These are phyloP conservation scores for Podaxis sp. DNA, from an alignment of 768 basidiomycete species.

Conservation along the genomic window DNA sequence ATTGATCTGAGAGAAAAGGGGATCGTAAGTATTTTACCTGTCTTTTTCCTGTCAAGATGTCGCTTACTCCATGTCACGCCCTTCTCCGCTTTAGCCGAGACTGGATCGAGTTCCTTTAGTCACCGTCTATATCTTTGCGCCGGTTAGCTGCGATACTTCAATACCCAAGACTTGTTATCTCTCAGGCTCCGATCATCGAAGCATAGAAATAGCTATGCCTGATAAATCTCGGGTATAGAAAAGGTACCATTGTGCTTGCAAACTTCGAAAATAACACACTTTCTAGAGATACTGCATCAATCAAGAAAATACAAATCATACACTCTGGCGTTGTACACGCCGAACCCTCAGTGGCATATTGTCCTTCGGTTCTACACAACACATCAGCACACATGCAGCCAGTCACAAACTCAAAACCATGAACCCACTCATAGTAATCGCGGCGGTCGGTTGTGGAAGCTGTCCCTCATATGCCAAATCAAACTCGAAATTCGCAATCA, in stretches of 20 bases:
- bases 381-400: background rate
- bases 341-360: background rate
- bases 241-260: background rate
- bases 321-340: background rate
- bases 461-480: constrained; percentile 36
- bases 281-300: background rate
- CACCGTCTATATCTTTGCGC: no score
- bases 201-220: no score
- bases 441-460: constrained; percentile 18
- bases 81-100: background rate
- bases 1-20: background rate
- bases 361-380: background rate
- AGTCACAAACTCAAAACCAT: background rate
- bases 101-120: background rate
- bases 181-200: no score
- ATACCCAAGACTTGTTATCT: no score
- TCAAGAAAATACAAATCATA: background rate
- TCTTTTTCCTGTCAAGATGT: background rate
- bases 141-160: no score
- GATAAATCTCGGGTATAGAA: background rate
- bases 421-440: constrained; percentile 41
- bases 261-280: no score
- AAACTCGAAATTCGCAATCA: constrained; percentile 36
- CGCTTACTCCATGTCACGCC: background rate
- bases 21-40: background rate